Conservation (phyloP, 2,329 filamentous ascomycete genomes). For the Monascus ruber region DNA sequence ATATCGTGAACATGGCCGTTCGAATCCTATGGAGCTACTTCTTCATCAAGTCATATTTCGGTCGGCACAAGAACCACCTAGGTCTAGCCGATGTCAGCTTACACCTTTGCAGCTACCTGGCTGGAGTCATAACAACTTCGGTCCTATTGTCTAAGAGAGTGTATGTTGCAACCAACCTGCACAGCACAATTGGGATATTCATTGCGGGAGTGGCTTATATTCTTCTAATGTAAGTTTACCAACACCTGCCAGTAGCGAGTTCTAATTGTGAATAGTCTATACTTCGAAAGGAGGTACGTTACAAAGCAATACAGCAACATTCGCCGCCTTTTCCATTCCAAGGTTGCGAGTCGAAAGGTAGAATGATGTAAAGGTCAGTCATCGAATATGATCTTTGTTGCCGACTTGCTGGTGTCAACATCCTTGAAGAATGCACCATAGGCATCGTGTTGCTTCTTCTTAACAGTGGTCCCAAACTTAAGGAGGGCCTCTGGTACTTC, state of each 20-base stretch:
- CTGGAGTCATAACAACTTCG: constrained; percentile 35
- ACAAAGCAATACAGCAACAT: constrained; percentile 13
- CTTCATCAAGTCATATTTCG: constrained; percentile 61
- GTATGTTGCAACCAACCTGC: constrained; percentile 3
- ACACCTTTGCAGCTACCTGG: constrained; percentile 31
- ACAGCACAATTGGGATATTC: constrained; percentile 36
- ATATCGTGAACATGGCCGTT: constrained; percentile 79
- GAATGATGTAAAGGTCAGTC: constrained; percentile 21
- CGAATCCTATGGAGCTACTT: constrained; percentile 67
- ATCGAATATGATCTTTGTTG: constrained; percentile 89
- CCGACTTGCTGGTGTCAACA: constrained; percentile 67
- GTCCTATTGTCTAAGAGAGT: constrained; percentile 24
- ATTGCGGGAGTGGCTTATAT: constrained; percentile 43
- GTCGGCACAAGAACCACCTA: constrained; percentile 33
- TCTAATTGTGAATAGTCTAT: constrained; percentile 18
- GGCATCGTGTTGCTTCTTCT: constrained; percentile 94
- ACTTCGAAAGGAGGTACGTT: constrained; percentile 23
- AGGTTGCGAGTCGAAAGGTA: constrained; percentile 8
- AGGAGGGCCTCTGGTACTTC: constrained; percentile 78
- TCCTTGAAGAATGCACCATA: constrained; percentile 97
- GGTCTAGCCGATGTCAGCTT: constrained; percentile 35
- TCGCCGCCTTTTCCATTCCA: constrained; percentile 8
- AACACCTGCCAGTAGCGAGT: constrained; percentile 1
- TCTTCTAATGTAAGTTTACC: constrained; percentile 47
- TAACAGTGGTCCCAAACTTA: constrained; percentile 95